Base-by-base conservation (phyloP, 2,329 filamentous ascomycete genomes). In the Penicillium sp. region DNA sequence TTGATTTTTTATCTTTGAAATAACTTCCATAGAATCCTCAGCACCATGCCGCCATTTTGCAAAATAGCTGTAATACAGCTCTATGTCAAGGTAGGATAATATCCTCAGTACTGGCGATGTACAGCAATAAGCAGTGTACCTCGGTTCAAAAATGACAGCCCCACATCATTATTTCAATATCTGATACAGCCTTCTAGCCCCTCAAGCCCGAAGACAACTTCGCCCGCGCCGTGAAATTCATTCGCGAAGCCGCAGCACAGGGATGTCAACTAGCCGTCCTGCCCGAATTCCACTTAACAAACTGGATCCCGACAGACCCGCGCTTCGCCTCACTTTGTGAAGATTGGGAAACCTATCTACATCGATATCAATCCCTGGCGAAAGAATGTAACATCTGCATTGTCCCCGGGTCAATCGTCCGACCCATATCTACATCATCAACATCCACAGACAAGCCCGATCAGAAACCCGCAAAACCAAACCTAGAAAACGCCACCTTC, bases 231-330 rank as follows among this genome's bases (percentile, higher is more conserved):
- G 66, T 70, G 19, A 42, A 62, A 25, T 76, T 77, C 58, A 80
- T 83, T 63, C 75, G 75, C 46, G 66, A 75, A 19, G 80, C 80
- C 10, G 79, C 80, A 10, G 63, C 69, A 0, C 67, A 75, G 31
- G 75, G 74, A 3, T 78, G 75, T 42, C 70, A 84, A 42, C 73
- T 89, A 3, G 86, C 83, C n/a, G 81, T 88, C 4, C 59, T 85
- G 0, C 83, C 80, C 1, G 83, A 85, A 65, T 85, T 84, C 63
- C 82, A 84, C 58, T 37, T 37, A 4, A 37, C 35, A 37, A 37
- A 37, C 9, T 37, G 35, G 35, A 37, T 37, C 9, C 35, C 35
- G 35, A 37, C 35, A 8, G 35, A 37, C n/a, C 35, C 35, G 2
- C 35, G 35, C n/a, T 37, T 37, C 9, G 35, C 35, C n/a, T 9